Evolutionary conservation across 208 protist species (phyloP), one percentile per base, ranked within the genome.

Genomic region (Acanthamoeba quina): DNA sequence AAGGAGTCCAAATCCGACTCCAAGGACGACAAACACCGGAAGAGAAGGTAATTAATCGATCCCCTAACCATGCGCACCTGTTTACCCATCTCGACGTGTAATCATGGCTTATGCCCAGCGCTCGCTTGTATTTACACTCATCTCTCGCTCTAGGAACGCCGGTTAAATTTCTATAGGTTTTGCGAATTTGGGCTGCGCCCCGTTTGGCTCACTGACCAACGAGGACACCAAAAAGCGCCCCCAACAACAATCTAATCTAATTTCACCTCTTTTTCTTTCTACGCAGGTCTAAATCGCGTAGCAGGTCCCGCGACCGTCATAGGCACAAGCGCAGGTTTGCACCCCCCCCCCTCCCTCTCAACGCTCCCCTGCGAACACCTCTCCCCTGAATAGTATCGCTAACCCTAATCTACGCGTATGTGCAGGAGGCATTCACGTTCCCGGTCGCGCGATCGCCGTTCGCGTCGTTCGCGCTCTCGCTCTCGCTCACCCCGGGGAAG

Each of bases 341-440:
- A 47, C 41, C 2, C 41, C 41, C 11, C 9, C 44, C 9, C 44
- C 44, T 11, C 44, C 44, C 44, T 11, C 2, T 11, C 44, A 11
- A 47, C 44, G 5, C 44, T 34, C 64, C 29, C 13, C 1, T 70
- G 19, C 15, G 9, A 11, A 70, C 3, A 26, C 10, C n/a, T 13
- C 64, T 11, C 64, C 13, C 9, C 64, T 34, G 64, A 70, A 26
- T 5, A 29, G 26, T n/a, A 66, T 5, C 60, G 26, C 26, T 26
- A 37, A 15, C 11, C 10, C 17, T n/a, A n/a, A n/a, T 72, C 64
- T 72, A n/a, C 21, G n/a, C 66, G n/a, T 17, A 17, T 4, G 72
- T 37, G 34, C 72, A 86, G 78, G 78, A 86, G 78, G 78, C 78
- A 86, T 37, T 86, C 78, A 26, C 78, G 78, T 62, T 86, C 78